These are phyloP conservation scores for Scheffersomyces titani DNA, from an alignment of 1,139 yeast species.

Conservation along the genomic window DNA sequence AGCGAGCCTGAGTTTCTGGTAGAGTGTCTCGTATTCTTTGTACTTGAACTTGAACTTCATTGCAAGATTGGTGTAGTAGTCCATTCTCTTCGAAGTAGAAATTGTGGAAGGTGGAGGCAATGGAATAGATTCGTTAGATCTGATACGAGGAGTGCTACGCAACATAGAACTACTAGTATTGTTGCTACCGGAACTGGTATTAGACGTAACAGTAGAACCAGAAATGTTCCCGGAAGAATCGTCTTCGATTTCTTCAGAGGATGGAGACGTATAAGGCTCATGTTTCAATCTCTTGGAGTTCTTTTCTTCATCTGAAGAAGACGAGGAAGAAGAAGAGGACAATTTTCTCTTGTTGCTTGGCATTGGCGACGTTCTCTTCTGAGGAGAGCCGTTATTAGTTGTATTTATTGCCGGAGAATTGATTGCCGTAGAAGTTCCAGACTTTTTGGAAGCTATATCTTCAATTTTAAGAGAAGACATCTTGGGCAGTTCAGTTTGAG, in stretches of 20 bases:
- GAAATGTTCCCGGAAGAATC: background rate
- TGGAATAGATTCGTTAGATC: background rate
- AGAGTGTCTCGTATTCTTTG: constrained; percentile 39
- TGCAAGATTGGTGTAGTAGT: constrained; percentile 31
- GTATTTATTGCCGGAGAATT: constrained; percentile 10
- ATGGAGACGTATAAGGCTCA: constrained; percentile 17
- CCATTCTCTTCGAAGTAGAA: constrained; percentile 19
- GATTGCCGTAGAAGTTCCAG: constrained; percentile 6
- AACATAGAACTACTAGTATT: background rate
- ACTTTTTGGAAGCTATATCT: background rate
- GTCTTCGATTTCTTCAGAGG: constrained; percentile 15
- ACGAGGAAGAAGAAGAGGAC: constrained; percentile 18
- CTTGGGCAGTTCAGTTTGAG: constrained; percentile 23
- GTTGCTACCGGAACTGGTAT: constrained; percentile 1
- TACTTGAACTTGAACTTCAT: constrained; percentile 38
- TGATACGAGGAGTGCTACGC: background rate
- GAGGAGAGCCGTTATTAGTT: constrained; percentile 4
- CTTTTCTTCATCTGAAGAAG: constrained; percentile 19
- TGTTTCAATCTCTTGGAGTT: constrained; percentile 12
- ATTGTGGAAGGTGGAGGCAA: constrained; percentile 1
- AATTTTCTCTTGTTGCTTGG: constrained; percentile 12
- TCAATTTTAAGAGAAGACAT: constrained; percentile 2
- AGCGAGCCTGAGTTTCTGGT: constrained; percentile 16
- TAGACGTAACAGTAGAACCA: background rate
- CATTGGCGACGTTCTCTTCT: constrained; percentile 1